Conservation (phyloP, 2,329 filamentous ascomycete genomes). For the Tolypocladium endophyticum region DNA sequence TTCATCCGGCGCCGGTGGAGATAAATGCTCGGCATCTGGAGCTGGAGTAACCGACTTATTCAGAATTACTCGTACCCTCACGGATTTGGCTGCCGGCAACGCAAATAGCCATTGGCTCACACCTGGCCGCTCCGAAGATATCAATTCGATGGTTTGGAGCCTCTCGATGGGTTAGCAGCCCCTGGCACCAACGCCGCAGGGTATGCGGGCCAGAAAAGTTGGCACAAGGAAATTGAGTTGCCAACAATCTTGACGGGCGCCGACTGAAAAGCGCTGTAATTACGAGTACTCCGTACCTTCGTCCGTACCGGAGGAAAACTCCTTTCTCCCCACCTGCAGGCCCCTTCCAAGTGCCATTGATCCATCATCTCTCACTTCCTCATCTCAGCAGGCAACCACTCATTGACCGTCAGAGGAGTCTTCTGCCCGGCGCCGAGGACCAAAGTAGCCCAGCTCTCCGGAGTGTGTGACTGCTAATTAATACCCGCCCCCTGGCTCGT, state of each 20-base stretch:
- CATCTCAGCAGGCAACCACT: background rate
- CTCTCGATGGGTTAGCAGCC: background rate
- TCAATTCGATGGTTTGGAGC: background rate
- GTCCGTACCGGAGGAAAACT: background rate
- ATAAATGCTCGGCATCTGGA: no score
- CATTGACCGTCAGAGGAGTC: background rate
- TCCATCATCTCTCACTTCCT: background rate
- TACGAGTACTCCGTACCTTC: no score
- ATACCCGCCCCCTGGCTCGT: background rate
- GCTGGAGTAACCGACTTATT: no score
- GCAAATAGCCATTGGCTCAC: background rate
- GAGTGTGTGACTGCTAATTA: background rate
- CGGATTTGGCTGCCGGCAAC: background rate
- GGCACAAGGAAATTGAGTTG: background rate
- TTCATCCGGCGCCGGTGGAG: background rate
- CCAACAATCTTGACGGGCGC: background rate
- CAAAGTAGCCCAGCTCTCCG: background rate
- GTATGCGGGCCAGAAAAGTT: background rate
- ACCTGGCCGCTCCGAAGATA: background rate
- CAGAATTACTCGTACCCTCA: no score
- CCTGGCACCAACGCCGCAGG: background rate
- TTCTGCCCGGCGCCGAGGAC: background rate
- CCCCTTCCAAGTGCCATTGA: background rate
- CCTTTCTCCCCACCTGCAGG: background rate
- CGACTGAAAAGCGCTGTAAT: no score